Percentiles rank a stretch among this genome's conserved stretches.
phyloP scores from a whole-genome alignment of 352 stramenopile species.

The Phytophthora tubulina region DNA sequence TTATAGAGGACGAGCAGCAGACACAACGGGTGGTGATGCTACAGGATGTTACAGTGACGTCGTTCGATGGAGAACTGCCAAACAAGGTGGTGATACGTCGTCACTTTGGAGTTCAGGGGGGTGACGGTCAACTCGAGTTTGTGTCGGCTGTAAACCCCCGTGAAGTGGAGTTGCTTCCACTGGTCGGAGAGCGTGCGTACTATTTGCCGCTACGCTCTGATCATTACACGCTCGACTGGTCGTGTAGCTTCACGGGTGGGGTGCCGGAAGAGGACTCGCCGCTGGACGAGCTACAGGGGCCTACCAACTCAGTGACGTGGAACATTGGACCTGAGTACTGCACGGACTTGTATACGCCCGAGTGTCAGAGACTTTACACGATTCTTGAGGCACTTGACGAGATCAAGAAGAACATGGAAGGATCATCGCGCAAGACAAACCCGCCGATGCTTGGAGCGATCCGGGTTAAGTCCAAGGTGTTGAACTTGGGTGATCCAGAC shows the following conservation, averaged over 20 bases:
- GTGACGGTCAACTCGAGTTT: conserved; percentile 45
- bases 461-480: conserved; percentile 65
- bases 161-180: conserved; percentile 57
- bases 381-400: conserved; percentile 36
- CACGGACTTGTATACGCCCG: conserved; percentile 34
- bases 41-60: conserved; percentile 17
- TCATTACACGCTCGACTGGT: conserved; percentile 60
- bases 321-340: conserved; percentile 32
- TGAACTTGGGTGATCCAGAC: conserved; percentile 53
- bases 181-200: conserved; percentile 58
- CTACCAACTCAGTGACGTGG: conserved; percentile 27
- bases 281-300: conserved; percentile 39
- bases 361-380: conserved; percentile 31
- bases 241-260: conserved; percentile 42
- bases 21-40: conserved; percentile 35
- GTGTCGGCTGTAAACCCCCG: conserved; percentile 44
- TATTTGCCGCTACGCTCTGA: conserved; percentile 68
- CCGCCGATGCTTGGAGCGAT: conserved; percentile 64
- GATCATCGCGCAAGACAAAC: neutral
- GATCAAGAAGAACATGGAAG: conserved; percentile 25
- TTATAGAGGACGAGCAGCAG: conserved; percentile 23
- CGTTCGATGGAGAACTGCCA: conserved; percentile 9
- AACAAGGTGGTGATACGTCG: conserved; percentile 28
- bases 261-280: conserved; percentile 41
- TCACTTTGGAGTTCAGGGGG: neutral